Evolutionary conservation across 352 stramenopile species (phyloP).

Genomic region (Pythium aristosporum): DNA sequence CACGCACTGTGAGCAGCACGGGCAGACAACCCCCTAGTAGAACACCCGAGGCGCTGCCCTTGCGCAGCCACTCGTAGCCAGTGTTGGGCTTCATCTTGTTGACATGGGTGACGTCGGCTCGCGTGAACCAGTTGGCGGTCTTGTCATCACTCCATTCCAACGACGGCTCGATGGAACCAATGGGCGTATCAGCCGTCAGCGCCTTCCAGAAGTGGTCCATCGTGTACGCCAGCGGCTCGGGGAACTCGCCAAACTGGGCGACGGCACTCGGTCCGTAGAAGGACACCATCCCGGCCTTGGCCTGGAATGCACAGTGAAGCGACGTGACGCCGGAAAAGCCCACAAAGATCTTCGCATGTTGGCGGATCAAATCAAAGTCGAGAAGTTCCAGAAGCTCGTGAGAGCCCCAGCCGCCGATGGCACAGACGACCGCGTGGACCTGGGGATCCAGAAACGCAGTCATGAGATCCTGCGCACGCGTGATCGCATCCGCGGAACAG

Average conservation of each 20-base stretch:
- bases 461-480: conserved; percentile 50
- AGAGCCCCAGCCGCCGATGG: conserved; percentile 51
- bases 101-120: conserved; percentile 35
- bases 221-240: conserved; percentile 43
- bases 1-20: conserved; percentile 46
- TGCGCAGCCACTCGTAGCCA: conserved; percentile 45
- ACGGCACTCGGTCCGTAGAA: conserved; percentile 65
- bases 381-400: conserved; percentile 64
- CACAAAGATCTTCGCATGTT: conserved; percentile 52
- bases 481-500: conserved; percentile 45
- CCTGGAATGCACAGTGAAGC: conserved; percentile 51
- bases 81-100: conserved; percentile 47
- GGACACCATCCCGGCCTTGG: conserved; percentile 39
- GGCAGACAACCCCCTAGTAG: conserved; percentile 61
- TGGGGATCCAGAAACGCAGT: conserved; percentile 42
- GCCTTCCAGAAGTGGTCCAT: conserved; percentile 40
- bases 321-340: conserved; percentile 45
- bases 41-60: conserved; percentile 28
- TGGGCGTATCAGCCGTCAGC: conserved; percentile 21
- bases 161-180: conserved; percentile 38
- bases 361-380: conserved; percentile 45
- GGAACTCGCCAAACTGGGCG: conserved; percentile 62
- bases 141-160: conserved; percentile 63
- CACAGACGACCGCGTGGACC: conserved; percentile 48
- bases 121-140: conserved; percentile 46